phyloP scores from a whole-genome alignment of 169 alveolate genomes.

The Cryptosporidium sp. region DNA sequence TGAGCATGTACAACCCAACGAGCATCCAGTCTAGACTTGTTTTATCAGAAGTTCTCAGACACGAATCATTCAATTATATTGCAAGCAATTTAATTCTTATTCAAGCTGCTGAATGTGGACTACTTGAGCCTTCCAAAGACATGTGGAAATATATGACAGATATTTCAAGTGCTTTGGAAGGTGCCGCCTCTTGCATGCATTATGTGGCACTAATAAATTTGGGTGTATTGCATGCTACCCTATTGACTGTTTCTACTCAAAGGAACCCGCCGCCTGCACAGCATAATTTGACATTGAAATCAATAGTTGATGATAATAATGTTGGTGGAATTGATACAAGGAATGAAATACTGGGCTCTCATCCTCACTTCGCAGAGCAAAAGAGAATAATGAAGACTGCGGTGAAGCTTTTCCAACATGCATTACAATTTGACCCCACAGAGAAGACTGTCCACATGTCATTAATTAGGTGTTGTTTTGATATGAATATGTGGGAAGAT shows the following conservation, averaged over 20 bases:
- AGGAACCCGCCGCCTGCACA: constrained; percentile 67
- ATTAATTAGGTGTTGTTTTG: constrained; percentile 64
- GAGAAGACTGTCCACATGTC: constrained; percentile 56
- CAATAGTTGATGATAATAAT: constrained; percentile 43
- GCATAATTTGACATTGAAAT: constrained; percentile 54
- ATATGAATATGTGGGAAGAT: constrained; percentile 72
- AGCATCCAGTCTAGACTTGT: constrained; percentile 62
- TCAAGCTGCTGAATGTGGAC: constrained; percentile 60
- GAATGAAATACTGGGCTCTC: constrained; percentile 51
- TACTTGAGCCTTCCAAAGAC: constrained; percentile 34
- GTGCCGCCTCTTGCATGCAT: constrained; percentile 57
- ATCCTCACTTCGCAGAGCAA: constrained; percentile 66
- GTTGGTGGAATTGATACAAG: constrained; percentile 14
- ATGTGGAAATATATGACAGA: constrained; percentile 66
- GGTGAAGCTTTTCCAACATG: constrained; percentile 58
- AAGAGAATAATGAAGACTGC: constrained; percentile 31
- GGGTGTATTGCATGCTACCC: constrained; percentile 46
- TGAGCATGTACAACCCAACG: constrained; percentile 27
- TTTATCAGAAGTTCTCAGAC: constrained; percentile 27
- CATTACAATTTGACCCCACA: constrained; percentile 46
- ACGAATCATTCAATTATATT: constrained; percentile 41
- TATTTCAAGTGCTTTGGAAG: constrained; percentile 46
- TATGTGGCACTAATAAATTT: constrained; percentile 46
- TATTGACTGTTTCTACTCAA: constrained; percentile 44
- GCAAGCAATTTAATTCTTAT: constrained; percentile 52